Conservation (phyloP, 1,139 yeast genomes). For the Geotrichum histeridarum region DNA sequence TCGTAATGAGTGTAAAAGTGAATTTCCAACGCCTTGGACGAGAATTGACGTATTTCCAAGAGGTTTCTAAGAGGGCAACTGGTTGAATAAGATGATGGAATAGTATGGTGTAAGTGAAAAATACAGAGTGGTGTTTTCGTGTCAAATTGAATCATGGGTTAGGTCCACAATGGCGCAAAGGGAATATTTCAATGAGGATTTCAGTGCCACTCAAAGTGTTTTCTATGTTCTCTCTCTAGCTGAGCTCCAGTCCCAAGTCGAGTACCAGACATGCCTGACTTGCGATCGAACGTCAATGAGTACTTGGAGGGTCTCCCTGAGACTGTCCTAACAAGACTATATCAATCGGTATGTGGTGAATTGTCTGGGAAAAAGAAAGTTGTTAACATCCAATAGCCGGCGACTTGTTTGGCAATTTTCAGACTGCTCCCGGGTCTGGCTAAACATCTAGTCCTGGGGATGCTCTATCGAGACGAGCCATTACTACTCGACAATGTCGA, state of each 20-base stretch:
- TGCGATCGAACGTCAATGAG: slow-evolving; percentile 73
- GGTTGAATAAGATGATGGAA: slow-evolving; percentile 1
- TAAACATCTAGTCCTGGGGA: slow-evolving; percentile 79
- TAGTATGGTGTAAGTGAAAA: not conserved
- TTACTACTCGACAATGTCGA: slow-evolving; percentile 64
- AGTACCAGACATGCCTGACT: slow-evolving; percentile 3
- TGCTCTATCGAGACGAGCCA: slow-evolving; percentile 77
- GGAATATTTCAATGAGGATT: not conserved
- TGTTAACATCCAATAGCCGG: slow-evolving; percentile 49
- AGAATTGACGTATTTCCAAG: too few relatives aligned
- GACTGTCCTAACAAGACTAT: slow-evolving; percentile 71
- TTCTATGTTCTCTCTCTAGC: too few relatives aligned
- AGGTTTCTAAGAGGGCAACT: not conserved
- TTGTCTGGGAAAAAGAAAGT: not conserved
- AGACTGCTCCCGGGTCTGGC: slow-evolving; percentile 84
- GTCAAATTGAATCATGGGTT: slow-evolving; percentile 9
- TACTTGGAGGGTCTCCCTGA: slow-evolving; percentile 87
- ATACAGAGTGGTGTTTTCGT: slow-evolving; percentile 12
- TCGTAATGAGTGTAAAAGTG: not conserved
- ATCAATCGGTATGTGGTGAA: slow-evolving; percentile 42
- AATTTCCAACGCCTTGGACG: not conserved
- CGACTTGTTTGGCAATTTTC: slow-evolving; percentile 88
- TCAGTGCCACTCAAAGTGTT: too few relatives aligned
- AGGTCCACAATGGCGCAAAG: not conserved
- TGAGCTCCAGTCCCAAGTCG: not conserved